Percentiles rank a stretch among this genome's conserved stretches.
Evolutionary conservation across 1,284 basidiomycete species (phyloP).

Genomic region (Moniliophthora roreri): DNA sequence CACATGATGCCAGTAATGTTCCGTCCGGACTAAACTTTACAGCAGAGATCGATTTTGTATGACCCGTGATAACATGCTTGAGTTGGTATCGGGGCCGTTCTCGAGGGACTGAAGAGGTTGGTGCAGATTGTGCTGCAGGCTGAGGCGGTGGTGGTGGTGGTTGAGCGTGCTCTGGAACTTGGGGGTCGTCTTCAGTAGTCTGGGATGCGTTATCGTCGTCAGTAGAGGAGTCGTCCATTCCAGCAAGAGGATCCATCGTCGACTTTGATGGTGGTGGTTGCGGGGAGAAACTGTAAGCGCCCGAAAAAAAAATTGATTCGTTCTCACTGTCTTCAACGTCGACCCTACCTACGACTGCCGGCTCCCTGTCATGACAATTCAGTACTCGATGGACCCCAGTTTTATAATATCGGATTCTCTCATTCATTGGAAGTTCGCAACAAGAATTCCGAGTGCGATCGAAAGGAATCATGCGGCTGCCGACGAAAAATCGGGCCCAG

Average conservation of each 20-base stretch:
- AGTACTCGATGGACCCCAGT: too few relatives aligned
- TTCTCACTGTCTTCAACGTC: too few relatives aligned
- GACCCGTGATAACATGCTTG: slow-evolving; percentile 64
- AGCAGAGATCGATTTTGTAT: slow-evolving; percentile 76
- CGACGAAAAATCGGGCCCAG: too few relatives aligned
- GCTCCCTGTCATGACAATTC: too few relatives aligned
- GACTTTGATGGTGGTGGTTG: too few relatives aligned
- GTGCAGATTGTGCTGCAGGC: slow-evolving; percentile 24
- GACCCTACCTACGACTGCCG: too few relatives aligned
- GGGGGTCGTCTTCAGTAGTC: slow-evolving; percentile 80
- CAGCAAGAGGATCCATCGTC: slow-evolving; percentile 33
- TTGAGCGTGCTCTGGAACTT: slow-evolving; percentile 60
- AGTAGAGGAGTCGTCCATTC: slow-evolving; percentile 67
- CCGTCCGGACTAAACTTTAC: slow-evolving; percentile 87
- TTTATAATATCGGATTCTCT: too few relatives aligned
- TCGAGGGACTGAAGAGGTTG: slow-evolving; percentile 34
- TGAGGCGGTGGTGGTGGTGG: slow-evolving; percentile 35
- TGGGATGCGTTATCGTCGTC: slow-evolving; percentile 80
- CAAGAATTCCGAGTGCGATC: too few relatives aligned
- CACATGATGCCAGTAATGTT: slow-evolving; percentile 74
- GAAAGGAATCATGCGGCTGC: too few relatives aligned
- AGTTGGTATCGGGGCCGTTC: slow-evolving; percentile 72
- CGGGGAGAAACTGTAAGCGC: too few relatives aligned
- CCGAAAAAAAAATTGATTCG: too few relatives aligned
- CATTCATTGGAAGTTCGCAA: too few relatives aligned